Conservation (phyloP, 352 stramenopile species). For the Pythium phragmitis region DNA sequence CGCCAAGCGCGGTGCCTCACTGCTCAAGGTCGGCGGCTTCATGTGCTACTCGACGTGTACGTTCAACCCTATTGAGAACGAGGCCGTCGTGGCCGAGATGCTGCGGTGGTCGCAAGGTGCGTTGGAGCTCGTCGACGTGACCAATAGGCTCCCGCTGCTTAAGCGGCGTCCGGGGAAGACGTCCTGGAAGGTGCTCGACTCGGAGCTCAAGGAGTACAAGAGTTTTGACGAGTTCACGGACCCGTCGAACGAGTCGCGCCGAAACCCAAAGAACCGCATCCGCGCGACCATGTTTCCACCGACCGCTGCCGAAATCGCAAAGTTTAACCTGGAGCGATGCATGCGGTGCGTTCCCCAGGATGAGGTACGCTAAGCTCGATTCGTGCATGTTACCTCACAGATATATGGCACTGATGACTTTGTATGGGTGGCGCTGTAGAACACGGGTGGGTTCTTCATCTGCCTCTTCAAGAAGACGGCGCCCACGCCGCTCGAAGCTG, state of each 20-base stretch:
- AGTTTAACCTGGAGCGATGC: constrained; percentile 92
- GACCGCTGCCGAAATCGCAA: constrained; percentile 60
- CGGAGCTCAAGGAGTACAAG: constrained; percentile 75
- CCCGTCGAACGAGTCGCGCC: constrained; percentile 52
- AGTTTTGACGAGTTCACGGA: constrained; percentile 66
- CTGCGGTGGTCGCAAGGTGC: constrained; percentile 89
- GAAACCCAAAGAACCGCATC: constrained; percentile 84
- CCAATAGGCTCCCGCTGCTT: constrained; percentile 74
- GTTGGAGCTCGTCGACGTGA: constrained; percentile 92
- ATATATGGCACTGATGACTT: not conserved
- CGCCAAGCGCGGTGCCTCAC: constrained; percentile 87
- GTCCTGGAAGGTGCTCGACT: constrained; percentile 94
- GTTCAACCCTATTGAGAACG: constrained; percentile 99
- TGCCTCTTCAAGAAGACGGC: constrained; percentile 93
- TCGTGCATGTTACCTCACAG: not conserved
- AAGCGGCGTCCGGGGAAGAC: constrained; percentile 85
- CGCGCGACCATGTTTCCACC: constrained; percentile 90
- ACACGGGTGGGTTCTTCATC: constrained; percentile 99
- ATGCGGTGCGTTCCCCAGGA: constrained; percentile 97
- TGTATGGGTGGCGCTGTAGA: constrained; percentile 32
- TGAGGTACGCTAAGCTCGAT: constrained; percentile 51
- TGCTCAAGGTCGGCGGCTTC: constrained; percentile 91
- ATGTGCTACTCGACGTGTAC: constrained; percentile 98
- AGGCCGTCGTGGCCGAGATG: constrained; percentile 97
- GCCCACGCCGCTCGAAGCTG: constrained; percentile 39